These are phyloP conservation scores for Aspergillus eucalypticola DNA, from an alignment of 2,329 filamentous ascomycete genomes.

Conservation along the genomic window DNA sequence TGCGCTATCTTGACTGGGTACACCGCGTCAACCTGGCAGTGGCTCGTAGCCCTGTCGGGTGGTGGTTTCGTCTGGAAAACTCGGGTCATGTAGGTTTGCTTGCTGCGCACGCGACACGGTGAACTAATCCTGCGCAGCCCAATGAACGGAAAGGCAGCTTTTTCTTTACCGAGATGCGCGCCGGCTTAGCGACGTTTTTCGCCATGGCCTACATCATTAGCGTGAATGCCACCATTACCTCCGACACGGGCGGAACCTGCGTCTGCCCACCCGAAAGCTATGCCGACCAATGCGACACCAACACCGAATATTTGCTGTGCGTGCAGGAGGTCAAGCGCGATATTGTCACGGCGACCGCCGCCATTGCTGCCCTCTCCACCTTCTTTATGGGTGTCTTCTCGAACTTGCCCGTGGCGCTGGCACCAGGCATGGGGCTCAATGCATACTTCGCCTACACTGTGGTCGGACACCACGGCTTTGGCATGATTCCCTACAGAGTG, in stretches of 20 bases:
- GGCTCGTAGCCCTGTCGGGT: slow-evolving; percentile 66
- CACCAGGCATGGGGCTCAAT: slow-evolving; percentile 79
- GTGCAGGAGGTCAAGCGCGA: slow-evolving; percentile 68
- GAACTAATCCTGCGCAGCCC: slow-evolving; percentile 48
- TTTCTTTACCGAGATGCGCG: slow-evolving; percentile 83
- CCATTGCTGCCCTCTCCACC: slow-evolving; percentile 75
- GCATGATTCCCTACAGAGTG: slow-evolving; percentile 70
- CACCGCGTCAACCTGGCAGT: slow-evolving; percentile 46
- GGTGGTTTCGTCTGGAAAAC: slow-evolving; percentile 77
- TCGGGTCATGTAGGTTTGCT: slow-evolving; percentile 70
- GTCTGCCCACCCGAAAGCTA: slow-evolving; percentile 61
- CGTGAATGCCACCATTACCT: slow-evolving; percentile 68
- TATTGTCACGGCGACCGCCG: slow-evolving; percentile 79
- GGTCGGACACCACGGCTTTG: slow-evolving; percentile 74
- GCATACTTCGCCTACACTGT: slow-evolving; percentile 84
- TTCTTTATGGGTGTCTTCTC: slow-evolving; percentile 82
- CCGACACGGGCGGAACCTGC: slow-evolving; percentile 73
- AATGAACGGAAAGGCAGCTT: slow-evolving; percentile 71
- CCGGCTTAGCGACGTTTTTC: slow-evolving; percentile 76
- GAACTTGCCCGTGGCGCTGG: slow-evolving; percentile 74
- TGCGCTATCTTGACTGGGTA: slow-evolving; percentile 22
- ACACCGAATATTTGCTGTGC: slow-evolving; percentile 48
- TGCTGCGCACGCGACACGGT: background rate
- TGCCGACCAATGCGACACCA: slow-evolving; percentile 49
- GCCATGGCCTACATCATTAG: slow-evolving; percentile 80